Base-by-base conservation (phyloP, 371 early-diverging fungal genomes). In the Actinomucor elegans region DNA sequence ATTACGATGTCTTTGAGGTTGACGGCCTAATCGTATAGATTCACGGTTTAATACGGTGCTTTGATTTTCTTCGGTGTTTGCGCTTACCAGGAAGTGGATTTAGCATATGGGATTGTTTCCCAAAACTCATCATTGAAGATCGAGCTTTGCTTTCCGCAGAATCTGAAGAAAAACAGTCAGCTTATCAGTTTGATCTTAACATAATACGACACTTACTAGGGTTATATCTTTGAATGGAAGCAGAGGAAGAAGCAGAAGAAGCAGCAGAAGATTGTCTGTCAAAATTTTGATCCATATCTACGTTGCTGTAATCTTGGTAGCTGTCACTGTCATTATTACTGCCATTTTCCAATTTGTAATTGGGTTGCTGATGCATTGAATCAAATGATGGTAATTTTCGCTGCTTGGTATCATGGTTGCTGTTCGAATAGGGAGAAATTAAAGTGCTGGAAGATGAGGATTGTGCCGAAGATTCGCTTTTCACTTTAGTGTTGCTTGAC, bases 21-120 rank as follows among this genome's bases (percentile, higher is more conserved):
- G 26, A n/a, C 41, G 41, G 26, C 26, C 41, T 41, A 41, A n/a
- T 41, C 41, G 41, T 24, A 26, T 23, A 41, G 38, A 37, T 5
- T 44, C 44, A 44, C 20, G 15, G 23, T 52, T 52, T 52, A 42
- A 42, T 52, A 42, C 23, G 52, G 24, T 32, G 31, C 33, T 31
- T 52, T 42, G 52, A 23, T 34, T 52, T 52, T 33, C 41, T 52
- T 52, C 43, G 52, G 43, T 52, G 33, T 52, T 52, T 52, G 52
- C 43, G 27, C 27, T 53, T 48, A 58, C 58, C 47, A 42, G 53
- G 38, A 7, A 55, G 23, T 15, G 69, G 69, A 43, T 68, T 68
- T 24, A 64, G 45, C 45, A 68, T 57, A 34, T 68, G 55, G 1
- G 69, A 68, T 61, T 64, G 46, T 49, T 61, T 68, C 2, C 69